Conservation (phyloP, 2,329 filamentous ascomycete species). For the Calycina herbarum region DNA sequence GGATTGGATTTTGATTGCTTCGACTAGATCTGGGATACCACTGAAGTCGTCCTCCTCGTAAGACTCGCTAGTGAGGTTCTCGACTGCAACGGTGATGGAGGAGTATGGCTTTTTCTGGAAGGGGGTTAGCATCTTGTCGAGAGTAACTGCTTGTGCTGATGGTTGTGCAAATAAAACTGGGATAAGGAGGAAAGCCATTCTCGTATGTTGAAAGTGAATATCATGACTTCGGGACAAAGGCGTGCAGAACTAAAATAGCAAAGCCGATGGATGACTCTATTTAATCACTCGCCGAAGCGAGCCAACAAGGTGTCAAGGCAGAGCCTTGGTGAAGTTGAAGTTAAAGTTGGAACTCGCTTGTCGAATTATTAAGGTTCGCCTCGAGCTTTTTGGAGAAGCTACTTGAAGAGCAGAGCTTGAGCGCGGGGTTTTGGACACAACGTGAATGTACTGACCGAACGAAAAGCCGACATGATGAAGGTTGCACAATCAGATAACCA, state of each 20-base stretch:
- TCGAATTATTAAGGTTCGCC: neutral
- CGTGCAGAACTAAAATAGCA: neutral
- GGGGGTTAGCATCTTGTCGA: conserved; percentile 16
- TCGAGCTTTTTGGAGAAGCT: neutral
- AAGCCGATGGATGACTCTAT: neutral
- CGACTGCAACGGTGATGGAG: conserved; percentile 88
- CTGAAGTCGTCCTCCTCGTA: conserved; percentile 90
- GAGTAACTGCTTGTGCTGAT: neutral
- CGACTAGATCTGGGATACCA: conserved; percentile 90
- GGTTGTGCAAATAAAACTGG: neutral
- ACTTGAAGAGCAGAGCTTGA: neutral
- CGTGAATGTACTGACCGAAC: conserved; percentile 19
- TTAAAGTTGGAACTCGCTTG: neutral
- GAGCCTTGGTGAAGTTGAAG: neutral
- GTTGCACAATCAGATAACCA: neutral
- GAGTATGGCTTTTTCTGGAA: conserved; percentile 81
- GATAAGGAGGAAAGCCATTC: neutral
- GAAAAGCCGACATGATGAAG: conserved; percentile 23
- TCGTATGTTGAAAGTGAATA: neutral
- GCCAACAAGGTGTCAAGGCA: neutral
- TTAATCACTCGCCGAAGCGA: neutral
- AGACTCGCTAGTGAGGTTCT: conserved; percentile 83
- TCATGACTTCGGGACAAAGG: neutral
- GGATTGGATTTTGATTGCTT: conserved; percentile 82
- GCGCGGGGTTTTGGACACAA: neutral